Evolutionary conservation across 2,329 filamentous ascomycete genomes (phyloP).

Genomic region (Phialophora macrospora): DNA sequence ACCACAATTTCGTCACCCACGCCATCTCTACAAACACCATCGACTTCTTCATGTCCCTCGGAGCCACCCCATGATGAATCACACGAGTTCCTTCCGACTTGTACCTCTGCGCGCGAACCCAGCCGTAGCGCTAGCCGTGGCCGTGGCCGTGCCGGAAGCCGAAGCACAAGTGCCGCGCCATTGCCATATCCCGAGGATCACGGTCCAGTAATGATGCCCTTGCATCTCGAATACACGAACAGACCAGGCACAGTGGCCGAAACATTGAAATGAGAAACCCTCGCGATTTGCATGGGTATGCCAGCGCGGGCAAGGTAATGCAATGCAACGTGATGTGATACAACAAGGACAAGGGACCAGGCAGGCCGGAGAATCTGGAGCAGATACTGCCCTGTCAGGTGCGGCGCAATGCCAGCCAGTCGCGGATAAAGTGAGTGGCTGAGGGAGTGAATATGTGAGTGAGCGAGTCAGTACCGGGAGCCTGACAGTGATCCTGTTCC

Average conservation of each 20-base stretch:
- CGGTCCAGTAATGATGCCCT: constrained; percentile 7
- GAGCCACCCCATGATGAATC: neutral
- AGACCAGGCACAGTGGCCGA: neutral
- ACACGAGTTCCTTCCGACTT: neutral
- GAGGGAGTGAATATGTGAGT: too few relatives aligned
- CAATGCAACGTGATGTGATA: neutral
- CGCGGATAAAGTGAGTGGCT: too few relatives aligned
- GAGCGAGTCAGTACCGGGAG: too few relatives aligned
- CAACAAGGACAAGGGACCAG: neutral
- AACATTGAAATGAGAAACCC: neutral
- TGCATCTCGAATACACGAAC: constrained; percentile 7
- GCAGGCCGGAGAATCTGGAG: too few relatives aligned
- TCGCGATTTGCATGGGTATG: too few relatives aligned
- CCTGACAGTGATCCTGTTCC: too few relatives aligned
- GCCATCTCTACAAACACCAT: neutral
- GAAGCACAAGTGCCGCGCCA: neutral
- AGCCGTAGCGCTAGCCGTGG: neutral
- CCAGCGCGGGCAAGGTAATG: too few relatives aligned
- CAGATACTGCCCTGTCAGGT: too few relatives aligned
- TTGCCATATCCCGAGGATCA: constrained; percentile 3
- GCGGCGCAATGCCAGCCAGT: too few relatives aligned
- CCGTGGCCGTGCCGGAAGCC: neutral
- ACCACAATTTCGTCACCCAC: neutral
- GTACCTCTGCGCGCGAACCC: neutral
- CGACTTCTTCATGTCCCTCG: neutral